Evolutionary conservation across 139 green algal genomes (phyloP).

Genomic region (Chara braunii): DNA sequence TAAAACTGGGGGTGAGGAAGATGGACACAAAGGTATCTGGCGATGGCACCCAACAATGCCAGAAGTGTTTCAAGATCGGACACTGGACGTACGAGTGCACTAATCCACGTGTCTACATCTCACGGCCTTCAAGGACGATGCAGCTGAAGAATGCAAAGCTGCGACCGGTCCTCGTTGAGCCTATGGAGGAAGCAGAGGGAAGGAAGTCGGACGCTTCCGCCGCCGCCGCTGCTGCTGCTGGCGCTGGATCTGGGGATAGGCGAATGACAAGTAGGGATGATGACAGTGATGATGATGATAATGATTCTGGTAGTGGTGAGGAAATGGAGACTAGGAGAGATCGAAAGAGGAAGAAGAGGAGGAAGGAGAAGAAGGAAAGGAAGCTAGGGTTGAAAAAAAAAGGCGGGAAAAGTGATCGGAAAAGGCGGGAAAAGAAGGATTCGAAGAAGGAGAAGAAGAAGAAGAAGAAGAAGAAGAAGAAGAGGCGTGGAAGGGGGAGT

Average conservation of each 20-base stretch:
- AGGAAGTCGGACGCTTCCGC: not conserved
- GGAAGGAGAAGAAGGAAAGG: not conserved
- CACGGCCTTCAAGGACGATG: constrained; percentile 20
- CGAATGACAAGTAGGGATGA: constrained; percentile 1
- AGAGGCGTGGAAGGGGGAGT: not conserved
- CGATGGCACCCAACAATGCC: constrained; percentile 35
- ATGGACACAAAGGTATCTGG: constrained; percentile 1
- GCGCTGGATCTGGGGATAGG: constrained; percentile 1
- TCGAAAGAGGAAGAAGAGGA: not conserved
- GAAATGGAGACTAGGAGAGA: constrained; percentile 9
- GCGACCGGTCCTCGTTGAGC: not conserved
- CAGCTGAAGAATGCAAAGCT: constrained; percentile 37
- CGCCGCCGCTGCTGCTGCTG: not conserved
- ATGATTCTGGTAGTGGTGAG: not conserved
- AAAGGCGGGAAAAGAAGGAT: constrained; percentile 3
- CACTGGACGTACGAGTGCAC: constrained; percentile 45
- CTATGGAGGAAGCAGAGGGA: not conserved
- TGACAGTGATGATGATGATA: not conserved
- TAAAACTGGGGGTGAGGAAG: constrained; percentile 16
- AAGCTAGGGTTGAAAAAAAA: not conserved
- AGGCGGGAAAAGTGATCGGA: not conserved
- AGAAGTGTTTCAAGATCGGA: constrained; percentile 39
- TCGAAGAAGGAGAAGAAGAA: not conserved
- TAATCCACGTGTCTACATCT: constrained; percentile 38
- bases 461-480: constrained; percentile 18